These are phyloP conservation scores for Chaetomium strumarium DNA, from an alignment of 2,329 filamentous ascomycete species.

Conservation along the genomic window DNA sequence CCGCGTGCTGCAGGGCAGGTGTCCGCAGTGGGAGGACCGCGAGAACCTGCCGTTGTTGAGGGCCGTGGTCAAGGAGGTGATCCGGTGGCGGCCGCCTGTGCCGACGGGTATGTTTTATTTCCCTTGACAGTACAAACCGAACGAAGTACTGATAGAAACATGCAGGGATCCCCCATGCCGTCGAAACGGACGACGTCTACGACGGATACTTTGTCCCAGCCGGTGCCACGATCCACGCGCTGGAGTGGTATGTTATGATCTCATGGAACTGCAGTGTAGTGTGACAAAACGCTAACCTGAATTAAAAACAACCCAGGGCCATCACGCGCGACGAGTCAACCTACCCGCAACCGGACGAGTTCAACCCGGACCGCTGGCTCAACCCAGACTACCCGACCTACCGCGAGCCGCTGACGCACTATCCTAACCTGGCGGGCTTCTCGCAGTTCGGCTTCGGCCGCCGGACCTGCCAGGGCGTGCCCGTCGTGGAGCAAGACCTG, in stretches of 20 bases:
- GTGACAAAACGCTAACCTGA: not conserved
- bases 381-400: conserved; percentile 26
- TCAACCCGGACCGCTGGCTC: conserved; percentile 28
- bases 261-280: not conserved
- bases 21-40: conserved; percentile 43
- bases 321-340: conserved; percentile 39
- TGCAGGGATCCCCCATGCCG: conserved; percentile 44
- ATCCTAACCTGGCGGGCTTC: conserved; percentile 30
- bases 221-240: conserved; percentile 46
- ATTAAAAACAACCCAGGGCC: conserved; percentile 31
- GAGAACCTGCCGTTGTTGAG: conserved; percentile 41
- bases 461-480: conserved; percentile 33
- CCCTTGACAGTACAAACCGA: not conserved
- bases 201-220: conserved; percentile 47
- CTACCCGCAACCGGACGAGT: conserved; percentile 27
- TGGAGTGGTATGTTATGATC: conserved; percentile 41
- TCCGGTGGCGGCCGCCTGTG: conserved; percentile 50
- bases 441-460: conserved; percentile 42
- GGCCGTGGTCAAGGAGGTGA: conserved; percentile 45
- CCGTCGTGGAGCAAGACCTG: conserved; percentile 28
- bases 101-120: conserved; percentile 40
- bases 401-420: conserved; percentile 25
- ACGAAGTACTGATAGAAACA: not conserved
- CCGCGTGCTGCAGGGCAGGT: conserved; percentile 34
- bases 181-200: conserved; percentile 47